A percentile compares a stretch with the other conserved stretches of the same genome.
Evolutionary conservation across 1,139 yeast genomes (phyloP).

Genomic region (Hansenula lynferdii): DNA sequence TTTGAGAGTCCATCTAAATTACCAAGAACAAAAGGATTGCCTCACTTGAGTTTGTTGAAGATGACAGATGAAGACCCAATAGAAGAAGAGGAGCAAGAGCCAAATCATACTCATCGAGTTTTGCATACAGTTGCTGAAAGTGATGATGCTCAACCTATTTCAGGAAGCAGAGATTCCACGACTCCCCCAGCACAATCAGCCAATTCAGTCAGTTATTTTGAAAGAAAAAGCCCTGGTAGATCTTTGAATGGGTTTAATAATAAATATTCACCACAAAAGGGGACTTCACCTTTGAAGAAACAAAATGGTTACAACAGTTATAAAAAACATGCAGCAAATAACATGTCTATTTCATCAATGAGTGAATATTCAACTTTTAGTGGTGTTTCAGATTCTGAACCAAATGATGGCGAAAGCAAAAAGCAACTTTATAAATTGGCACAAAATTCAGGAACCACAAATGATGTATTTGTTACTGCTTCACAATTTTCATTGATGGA

Average conservation of each 20-base stretch:
- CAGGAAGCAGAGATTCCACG: neutral
- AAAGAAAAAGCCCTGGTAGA: too few relatives aligned
- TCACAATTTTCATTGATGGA: conserved; percentile 29
- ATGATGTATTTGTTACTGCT: conserved; percentile 39
- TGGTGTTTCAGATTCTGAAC: conserved; percentile 6
- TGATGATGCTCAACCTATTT: too few relatives aligned
- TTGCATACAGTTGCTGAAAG: neutral
- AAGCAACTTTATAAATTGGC: conserved; percentile 22
- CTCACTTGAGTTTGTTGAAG: conserved; percentile 20
- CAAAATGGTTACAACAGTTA: neutral
- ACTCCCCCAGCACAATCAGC: neutral
- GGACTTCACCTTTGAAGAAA: conserved; percentile 2
- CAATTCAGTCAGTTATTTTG: too few relatives aligned
- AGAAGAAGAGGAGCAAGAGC: conserved; percentile 7
- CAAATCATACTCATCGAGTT: neutral
- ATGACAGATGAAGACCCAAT: conserved; percentile 18
- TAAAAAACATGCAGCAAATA: conserved; percentile 5
- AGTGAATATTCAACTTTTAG: conserved; percentile 18
- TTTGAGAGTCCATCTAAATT: conserved; percentile 17
- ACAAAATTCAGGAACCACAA: conserved; percentile 20
- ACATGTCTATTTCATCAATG: conserved; percentile 18
- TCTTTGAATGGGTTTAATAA: too few relatives aligned
- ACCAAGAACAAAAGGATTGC: conserved; percentile 19
- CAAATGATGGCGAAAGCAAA: conserved; percentile 7
- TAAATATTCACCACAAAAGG: neutral